A percentile compares a stretch with the other conserved stretches of the same genome.
phyloP scores from a whole-genome alignment of 345 rosid species.

The Cochlearia excelsa region DNA sequence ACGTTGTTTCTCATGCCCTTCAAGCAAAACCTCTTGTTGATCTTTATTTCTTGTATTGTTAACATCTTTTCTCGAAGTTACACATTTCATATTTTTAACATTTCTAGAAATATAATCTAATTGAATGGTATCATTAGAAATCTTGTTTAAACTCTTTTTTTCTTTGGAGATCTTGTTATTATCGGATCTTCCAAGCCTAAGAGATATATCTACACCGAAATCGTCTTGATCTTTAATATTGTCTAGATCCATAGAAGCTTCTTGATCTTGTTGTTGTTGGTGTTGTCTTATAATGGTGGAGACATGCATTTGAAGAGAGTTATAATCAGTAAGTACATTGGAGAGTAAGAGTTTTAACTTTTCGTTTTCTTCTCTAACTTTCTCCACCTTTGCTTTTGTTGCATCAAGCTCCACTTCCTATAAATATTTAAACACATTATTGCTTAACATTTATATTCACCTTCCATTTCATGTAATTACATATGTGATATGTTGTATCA shows the following conservation, averaged over 20 bases:
- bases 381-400: conserved; percentile 39
- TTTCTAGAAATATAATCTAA: conserved; percentile 17
- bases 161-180: not conserved
- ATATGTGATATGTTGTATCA: not conserved
- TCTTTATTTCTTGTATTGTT: conserved; percentile 46
- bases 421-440: not conserved
- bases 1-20: conserved; percentile 41
- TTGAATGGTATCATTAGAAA: conserved; percentile 24
- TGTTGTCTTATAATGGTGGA: conserved; percentile 30
- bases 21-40: conserved; percentile 34
- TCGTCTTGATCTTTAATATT: conserved; percentile 38
- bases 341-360: conserved; percentile 41
- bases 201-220: conserved; percentile 38
- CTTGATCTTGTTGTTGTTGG: conserved; percentile 35
- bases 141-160: conserved; percentile 3
- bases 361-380: conserved; percentile 47
- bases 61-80: conserved; percentile 42
- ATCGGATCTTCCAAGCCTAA: conserved; percentile 45
- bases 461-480: not conserved
- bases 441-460: not conserved
- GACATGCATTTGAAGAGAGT: conserved; percentile 42
- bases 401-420: conserved; percentile 44
- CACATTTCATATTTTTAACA: conserved; percentile 35
- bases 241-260: conserved; percentile 33
- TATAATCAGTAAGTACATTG: conserved; percentile 40